Evolutionary conservation across 257 asterid genomes (phyloP), one percentile per base, ranked within the genome.

Genomic region (Fraxinus quadrangulata): DNA sequence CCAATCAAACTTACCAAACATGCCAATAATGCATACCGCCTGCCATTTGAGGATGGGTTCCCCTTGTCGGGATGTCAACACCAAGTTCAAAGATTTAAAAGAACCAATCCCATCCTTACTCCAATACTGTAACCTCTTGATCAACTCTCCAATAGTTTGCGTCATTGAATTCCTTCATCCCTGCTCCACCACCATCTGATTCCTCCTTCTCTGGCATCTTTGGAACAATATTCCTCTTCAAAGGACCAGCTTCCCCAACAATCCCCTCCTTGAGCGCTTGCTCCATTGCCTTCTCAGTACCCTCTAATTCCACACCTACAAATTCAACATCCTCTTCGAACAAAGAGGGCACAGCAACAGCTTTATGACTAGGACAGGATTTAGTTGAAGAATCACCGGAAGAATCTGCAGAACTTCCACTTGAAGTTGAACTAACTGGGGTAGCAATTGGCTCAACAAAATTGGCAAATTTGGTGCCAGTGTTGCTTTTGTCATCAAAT

Each of bases 321-420:
- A 96, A 96, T 85, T 96, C 97, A n/a, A 92, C 97, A 24, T 93
- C 99, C 86, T 92, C 98, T 87, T 96, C 98, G 67, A 96, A 93
- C 82, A 96, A 82, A 36, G 96, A 96, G 26, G 94, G 98, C n/a
- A 90, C 91, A 51, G 83, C 69, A 72, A 82, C 83, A 72, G 81
- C 72, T 79, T 83, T 87, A 67, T 73, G 83, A 71, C 84, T 78
- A 6, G 91, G 72, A 67, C 79, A 86, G 4, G 90, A 81, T 72
- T 83, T 86, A 16, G 81, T 75, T 28, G 89, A 82, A 74, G 82
- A 73, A 14, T 68, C 88, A 71, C 76, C 51, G 17, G 92, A 79
- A 83, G 93, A 79, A 84, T 77, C 87, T 34, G 81, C 26, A 17
- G 91, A 78, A 72, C 76, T 70, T 77, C 81, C 93, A 76, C 86